Evolutionary conservation across 2,329 filamentous ascomycete genomes (phyloP).

Genomic region (Neofusicoccum sp.): DNA sequence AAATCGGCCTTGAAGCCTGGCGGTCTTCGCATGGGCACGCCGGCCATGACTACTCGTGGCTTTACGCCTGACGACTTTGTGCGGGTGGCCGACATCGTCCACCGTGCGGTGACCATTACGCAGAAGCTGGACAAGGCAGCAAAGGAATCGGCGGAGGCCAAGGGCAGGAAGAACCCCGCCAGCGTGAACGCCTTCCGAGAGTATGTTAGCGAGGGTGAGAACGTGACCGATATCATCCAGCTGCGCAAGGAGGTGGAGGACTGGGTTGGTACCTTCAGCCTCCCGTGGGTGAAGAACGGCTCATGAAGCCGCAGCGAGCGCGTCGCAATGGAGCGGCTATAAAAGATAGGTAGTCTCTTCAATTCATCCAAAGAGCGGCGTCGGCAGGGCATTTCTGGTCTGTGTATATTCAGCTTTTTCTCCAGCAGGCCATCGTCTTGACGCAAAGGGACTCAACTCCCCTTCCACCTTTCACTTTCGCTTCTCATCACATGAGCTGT

Average conservation of each 20-base stretch:
- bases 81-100: constrained; percentile 53
- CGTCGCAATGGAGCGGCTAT: neutral
- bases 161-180: constrained; percentile 41
- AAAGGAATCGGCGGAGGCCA: constrained; percentile 40
- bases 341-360: neutral
- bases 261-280: constrained; percentile 45
- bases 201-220: constrained; percentile 44
- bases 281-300: constrained; percentile 39
- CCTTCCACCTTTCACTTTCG: no score
- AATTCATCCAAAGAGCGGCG: neutral
- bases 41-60: constrained; percentile 95
- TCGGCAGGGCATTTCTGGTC: neutral
- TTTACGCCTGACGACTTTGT: constrained; percentile 93
- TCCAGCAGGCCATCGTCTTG: no score
- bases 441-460: no score
- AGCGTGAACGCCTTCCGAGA: constrained; percentile 46
- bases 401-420: neutral
- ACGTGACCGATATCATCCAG: constrained; percentile 45
- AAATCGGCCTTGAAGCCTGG: constrained; percentile 94
- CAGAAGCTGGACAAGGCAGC: constrained; percentile 45
- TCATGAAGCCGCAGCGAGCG: constrained; percentile 2
- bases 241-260: constrained; percentile 45
- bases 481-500: no score
- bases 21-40: constrained; percentile 94
- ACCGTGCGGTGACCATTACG: constrained; percentile 45